phyloP scores from a whole-genome alignment of 2,329 filamentous ascomycete species.

The Orbilia brochopaga region DNA sequence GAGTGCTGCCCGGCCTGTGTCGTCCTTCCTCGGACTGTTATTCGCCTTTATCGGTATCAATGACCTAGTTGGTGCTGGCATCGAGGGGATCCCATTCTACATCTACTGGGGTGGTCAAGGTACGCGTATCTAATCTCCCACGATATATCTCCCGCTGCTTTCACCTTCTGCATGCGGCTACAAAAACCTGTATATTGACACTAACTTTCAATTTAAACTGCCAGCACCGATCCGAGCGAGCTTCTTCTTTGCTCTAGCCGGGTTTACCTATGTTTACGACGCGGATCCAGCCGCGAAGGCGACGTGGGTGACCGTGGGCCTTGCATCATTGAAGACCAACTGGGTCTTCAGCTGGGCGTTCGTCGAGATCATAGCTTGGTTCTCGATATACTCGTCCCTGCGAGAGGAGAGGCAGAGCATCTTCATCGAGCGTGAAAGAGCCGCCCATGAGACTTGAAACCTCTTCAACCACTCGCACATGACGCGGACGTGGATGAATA shows the following conservation, averaged over 20 bases:
- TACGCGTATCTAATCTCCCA: conserved; percentile 3
- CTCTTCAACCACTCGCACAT: not conserved
- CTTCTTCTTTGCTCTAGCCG: conserved; percentile 43
- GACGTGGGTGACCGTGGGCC: conserved; percentile 19
- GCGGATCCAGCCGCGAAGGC: conserved; percentile 14
- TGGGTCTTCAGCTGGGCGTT: conserved; percentile 49
- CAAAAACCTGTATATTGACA: not conserved
- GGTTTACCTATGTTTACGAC: conserved; percentile 41
- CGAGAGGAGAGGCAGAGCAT: conserved; percentile 42
- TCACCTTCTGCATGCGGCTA: not conserved
- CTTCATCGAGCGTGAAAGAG: conserved; percentile 37
- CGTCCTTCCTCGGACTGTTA: conserved; percentile 38
- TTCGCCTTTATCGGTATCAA: conserved; percentile 33
- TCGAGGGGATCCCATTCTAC: conserved; percentile 42
- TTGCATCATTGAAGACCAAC: conserved; percentile 43
- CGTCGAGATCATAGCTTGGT: conserved; percentile 43
- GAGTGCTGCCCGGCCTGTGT: conserved; percentile 26
- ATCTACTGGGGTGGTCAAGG: conserved; percentile 43
- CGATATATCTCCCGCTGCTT: not conserved
- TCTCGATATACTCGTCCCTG: conserved; percentile 41
- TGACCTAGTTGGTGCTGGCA: conserved; percentile 34
- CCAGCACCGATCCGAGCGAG: conserved; percentile 37
- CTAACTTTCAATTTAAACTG: conserved; percentile 7
- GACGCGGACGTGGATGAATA: not conserved
- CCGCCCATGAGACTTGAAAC: conserved; percentile 6